phyloP scores from a whole-genome alignment of 192 early-diverging fungal species.

The Chytriomyces sp. region DNA sequence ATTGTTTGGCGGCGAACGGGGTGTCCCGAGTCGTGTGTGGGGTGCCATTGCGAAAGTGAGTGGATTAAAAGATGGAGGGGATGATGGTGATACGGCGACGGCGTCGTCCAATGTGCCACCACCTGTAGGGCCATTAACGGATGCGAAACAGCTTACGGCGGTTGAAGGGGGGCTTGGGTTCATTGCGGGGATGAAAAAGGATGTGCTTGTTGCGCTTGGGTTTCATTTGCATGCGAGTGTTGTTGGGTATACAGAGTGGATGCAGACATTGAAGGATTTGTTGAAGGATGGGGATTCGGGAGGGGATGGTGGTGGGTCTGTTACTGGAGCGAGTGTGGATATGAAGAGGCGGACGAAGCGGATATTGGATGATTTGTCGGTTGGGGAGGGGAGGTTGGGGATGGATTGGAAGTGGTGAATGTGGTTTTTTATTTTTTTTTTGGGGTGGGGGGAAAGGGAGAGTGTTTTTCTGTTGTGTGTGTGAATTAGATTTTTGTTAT shows the following conservation, averaged over 20 bases:
- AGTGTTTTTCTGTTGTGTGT: no score
- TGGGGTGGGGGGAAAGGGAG: no score
- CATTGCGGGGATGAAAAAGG: constrained; percentile 9
- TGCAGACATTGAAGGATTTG: constrained; percentile 23
- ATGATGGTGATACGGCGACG: no score
- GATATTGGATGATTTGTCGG: constrained; percentile 29
- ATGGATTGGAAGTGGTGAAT: constrained; percentile 31
- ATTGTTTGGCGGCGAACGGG: constrained; percentile 5
- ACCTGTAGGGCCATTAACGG: no score
- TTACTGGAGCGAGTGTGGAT: constrained; percentile 9
- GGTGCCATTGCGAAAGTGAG: constrained; percentile 1
- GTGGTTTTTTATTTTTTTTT: no score
- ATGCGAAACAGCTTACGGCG: neutral
- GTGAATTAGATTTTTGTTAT: no score
- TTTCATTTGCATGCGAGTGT: constrained; percentile 18
- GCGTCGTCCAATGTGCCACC: no score
- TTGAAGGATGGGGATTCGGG: constrained; percentile 8
- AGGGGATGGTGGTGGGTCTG: neutral
- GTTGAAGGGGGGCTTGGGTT: constrained; percentile 22
- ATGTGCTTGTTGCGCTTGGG: neutral
- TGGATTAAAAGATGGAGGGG: neutral
- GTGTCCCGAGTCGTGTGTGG: constrained; percentile 20
- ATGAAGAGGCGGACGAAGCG: constrained; percentile 15
- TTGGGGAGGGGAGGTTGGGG: constrained; percentile 21
- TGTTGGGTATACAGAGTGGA: constrained; percentile 19